Evolutionary conservation across 2,329 filamentous ascomycete genomes (phyloP).

Genomic region (Trichophyton simii): DNA sequence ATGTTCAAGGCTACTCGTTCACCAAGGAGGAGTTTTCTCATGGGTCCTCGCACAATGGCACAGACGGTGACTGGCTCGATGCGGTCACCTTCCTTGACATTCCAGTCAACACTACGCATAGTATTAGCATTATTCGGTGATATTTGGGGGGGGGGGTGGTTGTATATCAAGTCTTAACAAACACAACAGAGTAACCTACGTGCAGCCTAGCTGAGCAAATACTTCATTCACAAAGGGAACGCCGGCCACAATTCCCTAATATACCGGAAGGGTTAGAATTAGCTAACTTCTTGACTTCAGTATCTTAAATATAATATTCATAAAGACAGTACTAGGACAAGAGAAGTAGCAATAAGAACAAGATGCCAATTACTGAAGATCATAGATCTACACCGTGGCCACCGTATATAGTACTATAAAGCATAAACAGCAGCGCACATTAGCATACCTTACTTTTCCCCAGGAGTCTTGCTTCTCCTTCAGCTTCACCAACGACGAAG

Average conservation of each 20-base stretch:
- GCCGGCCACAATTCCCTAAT: slow-evolving; percentile 68
- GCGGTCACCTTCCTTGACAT: slow-evolving; percentile 58
- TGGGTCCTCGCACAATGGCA: slow-evolving; percentile 76
- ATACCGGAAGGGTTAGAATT: slow-evolving; percentile 1
- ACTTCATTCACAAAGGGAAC: slow-evolving; percentile 93
- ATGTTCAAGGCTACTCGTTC: slow-evolving; percentile 89
- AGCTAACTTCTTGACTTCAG: not conserved
- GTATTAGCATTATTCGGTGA: slow-evolving; percentile 1
- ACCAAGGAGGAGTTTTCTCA: slow-evolving; percentile 71
- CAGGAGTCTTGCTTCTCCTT: slow-evolving; percentile 36
- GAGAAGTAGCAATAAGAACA: not conserved
- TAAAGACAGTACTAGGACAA: too few species aligned
- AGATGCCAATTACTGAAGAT: not conserved
- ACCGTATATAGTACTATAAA: not conserved
- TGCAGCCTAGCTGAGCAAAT: slow-evolving; percentile 77
- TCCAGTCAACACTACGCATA: slow-evolving; percentile 61
- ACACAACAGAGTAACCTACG: slow-evolving; percentile 29
- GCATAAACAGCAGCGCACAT: not conserved
- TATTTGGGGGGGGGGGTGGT: too few species aligned
- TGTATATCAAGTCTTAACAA: not conserved
- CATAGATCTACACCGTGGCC: not conserved
- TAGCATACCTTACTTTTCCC: slow-evolving; percentile 43
- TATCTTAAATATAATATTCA: not conserved
- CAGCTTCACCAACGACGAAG: slow-evolving; percentile 68
- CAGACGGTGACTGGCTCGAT: slow-evolving; percentile 54